Evolutionary conservation across 2,329 filamentous ascomycete species (phyloP).

Genomic region (Elsinoe fawcettii): DNA sequence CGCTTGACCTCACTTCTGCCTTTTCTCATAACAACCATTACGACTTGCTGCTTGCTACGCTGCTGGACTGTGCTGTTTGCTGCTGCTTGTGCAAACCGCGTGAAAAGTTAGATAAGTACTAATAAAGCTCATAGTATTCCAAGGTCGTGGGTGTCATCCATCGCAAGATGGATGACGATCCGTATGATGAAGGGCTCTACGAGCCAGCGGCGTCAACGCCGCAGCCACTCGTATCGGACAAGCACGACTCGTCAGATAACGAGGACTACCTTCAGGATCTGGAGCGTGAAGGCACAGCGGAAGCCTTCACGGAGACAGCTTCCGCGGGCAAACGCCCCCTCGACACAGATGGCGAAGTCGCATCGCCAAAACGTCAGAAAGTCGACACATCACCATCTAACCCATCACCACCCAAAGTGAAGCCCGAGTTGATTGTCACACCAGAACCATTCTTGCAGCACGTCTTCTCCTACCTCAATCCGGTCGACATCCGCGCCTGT

Average conservation of each 20-base stretch:
- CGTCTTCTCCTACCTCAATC: conserved; percentile 27
- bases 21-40: background rate
- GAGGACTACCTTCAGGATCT: conserved; percentile 8
- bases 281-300: background rate
- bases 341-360: background rate
- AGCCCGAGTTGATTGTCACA: conserved; percentile 15
- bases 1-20: background rate
- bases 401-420: background rate
- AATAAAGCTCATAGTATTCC: background rate
- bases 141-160: background rate
- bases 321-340: background rate
- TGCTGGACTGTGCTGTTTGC: background rate
- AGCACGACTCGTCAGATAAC: background rate
- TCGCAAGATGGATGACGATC: conserved; percentile 10
- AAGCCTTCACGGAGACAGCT: background rate
- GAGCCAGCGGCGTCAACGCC: background rate
- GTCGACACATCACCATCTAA: background rate
- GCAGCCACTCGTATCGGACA: background rate
- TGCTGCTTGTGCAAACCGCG: background rate
- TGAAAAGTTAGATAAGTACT: conserved; percentile 3
- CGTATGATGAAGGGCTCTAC: conserved; percentile 13
- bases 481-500: conserved; percentile 28
- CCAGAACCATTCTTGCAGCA: conserved; percentile 28
- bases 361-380: background rate
- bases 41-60: background rate